Conservation (phyloP, 352 stramenopile species). For the Pythium inflatum region DNA sequence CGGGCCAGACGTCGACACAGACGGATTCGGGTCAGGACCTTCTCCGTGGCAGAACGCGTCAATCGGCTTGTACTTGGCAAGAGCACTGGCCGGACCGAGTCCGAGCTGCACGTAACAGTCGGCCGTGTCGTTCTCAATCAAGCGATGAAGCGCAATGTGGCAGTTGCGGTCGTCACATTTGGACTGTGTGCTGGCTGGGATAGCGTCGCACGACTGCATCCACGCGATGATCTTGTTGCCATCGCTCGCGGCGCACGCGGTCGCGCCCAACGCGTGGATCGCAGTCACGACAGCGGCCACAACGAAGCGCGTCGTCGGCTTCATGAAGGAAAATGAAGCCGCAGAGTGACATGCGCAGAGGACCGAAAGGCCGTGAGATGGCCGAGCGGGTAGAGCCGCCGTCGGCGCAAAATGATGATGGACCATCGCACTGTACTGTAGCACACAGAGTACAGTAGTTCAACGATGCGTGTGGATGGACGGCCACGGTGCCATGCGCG, state of each 20-base stretch:
- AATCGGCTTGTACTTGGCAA: slow-evolving; percentile 45
- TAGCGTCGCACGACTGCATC: slow-evolving; percentile 44
- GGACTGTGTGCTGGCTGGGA: slow-evolving; percentile 43
- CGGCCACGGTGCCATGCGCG: too few species aligned
- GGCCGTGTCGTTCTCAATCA: slow-evolving; percentile 45
- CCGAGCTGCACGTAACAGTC: slow-evolving; percentile 43
- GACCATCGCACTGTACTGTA: too few species aligned
- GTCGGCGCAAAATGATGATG: too few species aligned
- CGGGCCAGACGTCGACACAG: slow-evolving; percentile 4
- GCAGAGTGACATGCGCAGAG: too few species aligned
- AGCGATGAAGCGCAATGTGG: slow-evolving; percentile 43
- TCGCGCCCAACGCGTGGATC: slow-evolving; percentile 19
- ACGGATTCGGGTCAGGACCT: slow-evolving; percentile 37
- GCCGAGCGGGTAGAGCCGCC: too few species aligned
- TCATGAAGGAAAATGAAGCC: too few species aligned
- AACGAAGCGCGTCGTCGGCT: not conserved
- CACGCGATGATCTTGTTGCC: slow-evolving; percentile 25
- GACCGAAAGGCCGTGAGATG: too few species aligned
- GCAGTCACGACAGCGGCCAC: slow-evolving; percentile 9
- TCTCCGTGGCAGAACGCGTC: slow-evolving; percentile 51
- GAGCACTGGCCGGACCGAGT: slow-evolving; percentile 34
- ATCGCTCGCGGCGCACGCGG: slow-evolving; percentile 32
- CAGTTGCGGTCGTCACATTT: slow-evolving; percentile 45
- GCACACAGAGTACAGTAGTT: too few species aligned
- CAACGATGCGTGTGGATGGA: too few species aligned